These are phyloP conservation scores for Leptosphaerulina australis DNA, from an alignment of 2,329 filamentous ascomycete genomes.

Conservation along the genomic window DNA sequence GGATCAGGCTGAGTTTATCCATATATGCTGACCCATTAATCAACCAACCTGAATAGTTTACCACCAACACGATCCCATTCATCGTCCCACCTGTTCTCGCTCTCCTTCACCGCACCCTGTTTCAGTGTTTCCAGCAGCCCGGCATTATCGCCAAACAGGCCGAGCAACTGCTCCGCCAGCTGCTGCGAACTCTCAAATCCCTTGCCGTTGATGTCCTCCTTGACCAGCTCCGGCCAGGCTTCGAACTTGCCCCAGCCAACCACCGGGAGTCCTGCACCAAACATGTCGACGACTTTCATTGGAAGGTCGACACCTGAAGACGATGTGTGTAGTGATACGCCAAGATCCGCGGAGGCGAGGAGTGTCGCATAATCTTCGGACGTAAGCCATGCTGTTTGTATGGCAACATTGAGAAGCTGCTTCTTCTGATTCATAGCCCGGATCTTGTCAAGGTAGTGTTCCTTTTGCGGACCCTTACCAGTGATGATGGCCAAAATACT, in stretches of 20 bases:
- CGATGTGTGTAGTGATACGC: conserved; percentile 89
- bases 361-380: conserved; percentile 83
- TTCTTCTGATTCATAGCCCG: conserved; percentile 63
- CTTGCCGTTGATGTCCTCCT: conserved; percentile 81
- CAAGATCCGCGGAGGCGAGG: conserved; percentile 84
- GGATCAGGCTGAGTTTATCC: no score
- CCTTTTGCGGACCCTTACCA: conserved; percentile 86
- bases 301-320: conserved; percentile 94
- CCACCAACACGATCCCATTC: conserved; percentile 90
- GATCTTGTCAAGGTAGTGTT: conserved; percentile 73
- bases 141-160: conserved; percentile 64
- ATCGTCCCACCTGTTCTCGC: conserved; percentile 81
- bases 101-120: conserved; percentile 74
- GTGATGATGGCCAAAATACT: conserved; percentile 88
- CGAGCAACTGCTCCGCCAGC: conserved; percentile 66
- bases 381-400: conserved; percentile 84
- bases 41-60: conserved; percentile 60
- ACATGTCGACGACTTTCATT: conserved; percentile 99
- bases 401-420: conserved; percentile 70
- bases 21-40: no score
- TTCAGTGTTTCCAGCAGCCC: conserved; percentile 67
- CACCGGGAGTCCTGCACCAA: conserved; percentile 90
- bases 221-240: conserved; percentile 89
- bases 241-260: conserved; percentile 84
- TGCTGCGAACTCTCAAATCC: conserved; percentile 78